Evolutionary conservation across 768 basidiomycete genomes (phyloP).

Genomic region (Trametes meyenii): DNA sequence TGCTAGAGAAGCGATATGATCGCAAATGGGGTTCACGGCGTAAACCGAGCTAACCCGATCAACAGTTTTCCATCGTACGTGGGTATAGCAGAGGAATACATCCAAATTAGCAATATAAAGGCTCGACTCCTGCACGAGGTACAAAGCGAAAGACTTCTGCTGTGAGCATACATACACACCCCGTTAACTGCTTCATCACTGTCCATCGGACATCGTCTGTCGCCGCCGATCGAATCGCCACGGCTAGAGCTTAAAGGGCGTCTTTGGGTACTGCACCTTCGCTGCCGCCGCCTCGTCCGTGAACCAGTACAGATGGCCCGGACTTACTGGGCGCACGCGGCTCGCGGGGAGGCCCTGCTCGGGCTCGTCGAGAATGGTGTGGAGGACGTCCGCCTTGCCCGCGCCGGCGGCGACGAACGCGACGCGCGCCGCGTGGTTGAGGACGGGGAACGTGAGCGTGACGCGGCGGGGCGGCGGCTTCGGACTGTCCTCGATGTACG

Average conservation of each 20-base stretch:
- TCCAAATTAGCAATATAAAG: constrained; percentile 7
- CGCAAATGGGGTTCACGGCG: too few species aligned
- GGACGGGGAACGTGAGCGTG: constrained; percentile 89
- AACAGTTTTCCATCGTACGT: background rate
- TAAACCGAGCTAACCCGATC: background rate
- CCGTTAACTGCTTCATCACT: constrained; percentile 2
- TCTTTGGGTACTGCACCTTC: constrained; percentile 60
- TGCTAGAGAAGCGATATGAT: too few species aligned
- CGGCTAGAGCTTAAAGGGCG: constrained; percentile 57
- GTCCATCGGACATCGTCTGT: background rate
- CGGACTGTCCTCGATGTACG: constrained; percentile 89
- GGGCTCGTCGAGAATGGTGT: constrained; percentile 75
- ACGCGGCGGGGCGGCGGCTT: constrained; percentile 91
- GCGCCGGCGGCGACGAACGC: constrained; percentile 89
- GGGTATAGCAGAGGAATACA: background rate
- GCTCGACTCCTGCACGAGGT: background rate
- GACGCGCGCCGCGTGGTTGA: constrained; percentile 86
- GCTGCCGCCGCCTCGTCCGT: constrained; percentile 82
- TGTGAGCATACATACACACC: constrained; percentile 24
- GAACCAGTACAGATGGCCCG: constrained; percentile 94
- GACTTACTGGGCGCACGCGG: constrained; percentile 72
- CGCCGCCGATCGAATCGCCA: background rate
- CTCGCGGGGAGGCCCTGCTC: constrained; percentile 82
- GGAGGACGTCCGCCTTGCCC: constrained; percentile 77
- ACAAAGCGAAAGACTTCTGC: constrained; percentile 18